These are phyloP conservation scores for Eimeria nieschulzi DNA, from an alignment of 169 alveolate genomes.

Conservation along the genomic window DNA sequence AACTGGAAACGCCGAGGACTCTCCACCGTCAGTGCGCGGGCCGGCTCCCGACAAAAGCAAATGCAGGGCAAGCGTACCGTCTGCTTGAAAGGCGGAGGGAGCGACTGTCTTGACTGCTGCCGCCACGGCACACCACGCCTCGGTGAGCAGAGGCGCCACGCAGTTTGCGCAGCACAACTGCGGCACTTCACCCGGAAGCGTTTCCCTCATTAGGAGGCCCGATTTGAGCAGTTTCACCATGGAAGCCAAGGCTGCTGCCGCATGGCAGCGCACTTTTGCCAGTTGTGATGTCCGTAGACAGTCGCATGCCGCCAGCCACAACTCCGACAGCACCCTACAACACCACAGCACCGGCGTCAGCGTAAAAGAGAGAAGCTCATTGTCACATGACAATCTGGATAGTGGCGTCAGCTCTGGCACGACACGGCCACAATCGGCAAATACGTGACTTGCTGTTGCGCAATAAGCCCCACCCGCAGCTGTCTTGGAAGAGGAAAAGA, in stretches of 20 bases:
- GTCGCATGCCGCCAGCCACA: slow-evolving; percentile 35
- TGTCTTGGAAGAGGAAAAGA: background rate
- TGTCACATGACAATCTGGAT: background rate
- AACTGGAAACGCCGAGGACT: too few relatives aligned
- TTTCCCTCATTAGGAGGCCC: background rate
- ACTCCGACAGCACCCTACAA: slow-evolving; percentile 24
- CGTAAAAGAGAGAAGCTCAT: background rate
- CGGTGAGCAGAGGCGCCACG: slow-evolving; percentile 7
- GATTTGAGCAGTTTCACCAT: slow-evolving; percentile 1
- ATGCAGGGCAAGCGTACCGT: background rate
- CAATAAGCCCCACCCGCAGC: background rate
- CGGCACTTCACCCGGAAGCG: background rate
- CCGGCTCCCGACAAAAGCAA: too few relatives aligned
- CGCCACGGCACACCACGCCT: slow-evolving; percentile 41
- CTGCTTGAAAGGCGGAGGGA: background rate
- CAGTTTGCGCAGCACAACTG: slow-evolving; percentile 30
- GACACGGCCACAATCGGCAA: too few relatives aligned
- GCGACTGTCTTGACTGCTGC: slow-evolving; percentile 15
- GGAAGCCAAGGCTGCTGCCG: slow-evolving; percentile 41
- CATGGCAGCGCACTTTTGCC: slow-evolving; percentile 49
- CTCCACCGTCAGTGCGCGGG: too few relatives aligned
- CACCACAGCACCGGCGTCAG: slow-evolving; percentile 15
- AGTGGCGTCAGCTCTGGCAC: background rate
- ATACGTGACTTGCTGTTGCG: too few relatives aligned
- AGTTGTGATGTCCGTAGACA: slow-evolving; percentile 46